Evolutionary conservation across 257 asterid species (phyloP), one percentile per base, ranked within the genome.

Genomic region (Solanum medicagineum): DNA sequence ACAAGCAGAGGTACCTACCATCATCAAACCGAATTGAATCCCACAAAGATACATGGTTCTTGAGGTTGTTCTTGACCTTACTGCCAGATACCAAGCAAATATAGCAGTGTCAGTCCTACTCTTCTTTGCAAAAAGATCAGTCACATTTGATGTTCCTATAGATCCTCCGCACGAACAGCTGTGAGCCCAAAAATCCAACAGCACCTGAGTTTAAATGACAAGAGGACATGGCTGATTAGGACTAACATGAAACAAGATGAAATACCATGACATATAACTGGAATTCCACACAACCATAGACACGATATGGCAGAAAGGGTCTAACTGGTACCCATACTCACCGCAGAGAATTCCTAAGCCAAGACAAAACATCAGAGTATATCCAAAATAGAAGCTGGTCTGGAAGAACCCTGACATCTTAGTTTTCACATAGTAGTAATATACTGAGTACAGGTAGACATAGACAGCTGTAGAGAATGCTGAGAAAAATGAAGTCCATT

Each of bases 131-230:
- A 22, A 59, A 55, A 84, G 85, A 87, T 84, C 89, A 96, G 90
- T 96, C 98, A 70, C 97, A 92, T 89, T 96, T 96, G 92, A 96
- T 96, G 93, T 96, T 96, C 87, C 94, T 88, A 93, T 96, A 96
- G 85, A 96, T 96, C 93, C 98, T 94, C 93, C 98, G 89, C 81
- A 96, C 99, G 57, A 96, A 96, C 86, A 93, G 90, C 91, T 93
- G 93, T 65, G 99, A 96, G 83, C 99, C 99, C 84, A 96, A 90
- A 81, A 88, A 91, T 81, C 99, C 99, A 88, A 96, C 96, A 55
- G 99, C 99, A 84, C 99, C 99, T 96, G 36, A 36, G 51, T 59
- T 68, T 17, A 29, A 60, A 66, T 68, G 63, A 53, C 8, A 69
- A 42, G 47, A 54, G 42, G 66, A 19, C 40, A 83, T 16, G 10